Percentiles rank a stretch among this genome's conserved stretches.
These are phyloP conservation scores for Rosa chinensis DNA, from an alignment of 306 rosid species.

Conservation along the genomic window DNA sequence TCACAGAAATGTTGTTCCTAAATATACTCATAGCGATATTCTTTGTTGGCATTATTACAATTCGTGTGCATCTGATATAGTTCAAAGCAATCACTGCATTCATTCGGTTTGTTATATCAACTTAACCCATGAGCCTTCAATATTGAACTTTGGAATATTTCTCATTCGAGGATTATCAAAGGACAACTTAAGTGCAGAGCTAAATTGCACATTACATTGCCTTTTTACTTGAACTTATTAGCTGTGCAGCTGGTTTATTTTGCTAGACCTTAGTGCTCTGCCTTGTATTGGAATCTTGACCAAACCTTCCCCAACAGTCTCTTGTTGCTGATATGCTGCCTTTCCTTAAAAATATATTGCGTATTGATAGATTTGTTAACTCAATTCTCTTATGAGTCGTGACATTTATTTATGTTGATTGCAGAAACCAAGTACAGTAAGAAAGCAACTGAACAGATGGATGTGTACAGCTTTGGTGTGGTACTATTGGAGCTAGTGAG, in stretches of 20 bases:
- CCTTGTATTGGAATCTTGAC: neutral
- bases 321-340: neutral
- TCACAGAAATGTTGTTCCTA: neutral
- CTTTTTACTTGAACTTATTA: neutral
- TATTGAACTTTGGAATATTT: too few relatives aligned
- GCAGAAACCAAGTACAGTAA: constrained; percentile 80
- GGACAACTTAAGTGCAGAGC: neutral
- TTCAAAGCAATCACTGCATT: neutral
- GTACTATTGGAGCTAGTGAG: constrained; percentile 80
- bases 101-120: too few relatives aligned
- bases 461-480: constrained; percentile 89
- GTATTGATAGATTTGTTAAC: neutral
- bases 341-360: neutral
- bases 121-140: too few relatives aligned
- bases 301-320: neutral
- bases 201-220: neutral
- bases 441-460: constrained; percentile 73
- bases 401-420: constrained; percentile 25
- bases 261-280: neutral
- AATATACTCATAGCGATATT: neutral
- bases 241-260: neutral
- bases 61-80: neutral
- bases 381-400: neutral
- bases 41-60: neutral
- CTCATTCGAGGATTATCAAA: too few relatives aligned